Percentiles rank a stretch among this genome's conserved stretches.
These are phyloP conservation scores for Prillingera fragicola DNA, from an alignment of 1,284 basidiomycete species.

Conservation along the genomic window DNA sequence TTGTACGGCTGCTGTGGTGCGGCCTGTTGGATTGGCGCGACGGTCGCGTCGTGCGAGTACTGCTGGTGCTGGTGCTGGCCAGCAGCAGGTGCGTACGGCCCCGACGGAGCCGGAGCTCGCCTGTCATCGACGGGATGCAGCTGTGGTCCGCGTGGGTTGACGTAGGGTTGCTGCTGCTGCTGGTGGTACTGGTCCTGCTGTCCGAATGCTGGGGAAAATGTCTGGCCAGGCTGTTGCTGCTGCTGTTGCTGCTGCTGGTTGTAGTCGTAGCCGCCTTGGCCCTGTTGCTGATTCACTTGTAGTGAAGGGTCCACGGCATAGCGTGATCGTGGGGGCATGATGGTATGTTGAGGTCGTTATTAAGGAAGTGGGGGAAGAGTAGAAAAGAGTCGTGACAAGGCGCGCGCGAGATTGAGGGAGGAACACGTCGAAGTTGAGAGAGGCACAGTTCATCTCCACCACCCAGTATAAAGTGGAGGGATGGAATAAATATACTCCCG, in stretches of 20 bases:
- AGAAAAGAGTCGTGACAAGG: no score
- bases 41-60: constrained; percentile 20
- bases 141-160: constrained; percentile 20
- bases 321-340: constrained; percentile 43
- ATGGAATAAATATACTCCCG: no score
- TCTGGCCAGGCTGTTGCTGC: constrained; percentile 14
- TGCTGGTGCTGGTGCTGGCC: constrained; percentile 14
- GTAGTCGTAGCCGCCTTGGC: no score
- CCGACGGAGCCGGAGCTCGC: constrained; percentile 20
- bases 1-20: constrained; percentile 14
- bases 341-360: no score
- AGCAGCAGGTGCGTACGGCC: constrained; percentile 25
- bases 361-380: neutral
- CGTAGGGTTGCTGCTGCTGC: constrained; percentile 14
- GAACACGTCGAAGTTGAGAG: no score
- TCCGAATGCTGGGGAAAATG: no score
- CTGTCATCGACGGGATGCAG: constrained; percentile 29
- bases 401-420: no score
- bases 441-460: no score
- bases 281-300: constrained; percentile 21
- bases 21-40: constrained; percentile 7
- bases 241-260: constrained; percentile 27
- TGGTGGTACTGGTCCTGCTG: constrained; percentile 12
- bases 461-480: no score
- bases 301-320: constrained; percentile 48